Base-by-base conservation (phyloP, 257 asterid genomes). In the Ehretia macrophylla region DNA sequence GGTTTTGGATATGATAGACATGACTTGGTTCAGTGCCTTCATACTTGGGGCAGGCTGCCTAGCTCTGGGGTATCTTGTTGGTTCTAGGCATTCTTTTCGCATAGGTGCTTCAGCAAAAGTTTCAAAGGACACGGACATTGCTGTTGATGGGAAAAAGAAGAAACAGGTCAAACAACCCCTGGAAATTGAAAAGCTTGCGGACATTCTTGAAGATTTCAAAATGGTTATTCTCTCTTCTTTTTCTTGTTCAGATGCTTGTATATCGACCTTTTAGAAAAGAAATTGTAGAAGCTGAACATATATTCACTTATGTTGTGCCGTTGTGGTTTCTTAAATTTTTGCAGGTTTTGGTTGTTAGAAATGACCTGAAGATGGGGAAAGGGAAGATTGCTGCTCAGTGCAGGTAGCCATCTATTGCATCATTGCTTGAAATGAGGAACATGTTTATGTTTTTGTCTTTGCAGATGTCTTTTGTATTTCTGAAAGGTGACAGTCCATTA, bases 341-440 rank as follows among this genome's bases (percentile, higher is more conserved):
- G 71, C 74, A 92, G 99, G 97, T 92, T 78, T 83, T 92, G 90
- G 95, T 92, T 59, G 99, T 88, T 70, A 82, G 97, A 81, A 92
- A 92, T 77, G 99, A 92, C 73, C 75, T 88, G 48, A 92, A 92
- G 79, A 92, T 92, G 99, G 99, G 99, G 56, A 89, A 92, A 74
- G 99, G 99, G 64, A 92, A 89, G 85, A 92, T 92, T 75, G 99
- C 94, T 58, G 97, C 99, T 45, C 99, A 92, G 67, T 92, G 99
- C 96, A 89, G 99, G 99, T 86, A 63, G 22, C 20, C 10, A 13
- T 27, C 12, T 39, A 19, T 62, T 40, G 8, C 45, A 11, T 27
- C 10, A 13, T 21, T 18, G 8, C 42, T 32, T 44, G 35, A 27
- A 8, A 42, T 16, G 6, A 23, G 50, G 19, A 38, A 5, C 44